phyloP scores from a whole-genome alignment of 441 rosid species.

The Gossypium schwendimanii region DNA sequence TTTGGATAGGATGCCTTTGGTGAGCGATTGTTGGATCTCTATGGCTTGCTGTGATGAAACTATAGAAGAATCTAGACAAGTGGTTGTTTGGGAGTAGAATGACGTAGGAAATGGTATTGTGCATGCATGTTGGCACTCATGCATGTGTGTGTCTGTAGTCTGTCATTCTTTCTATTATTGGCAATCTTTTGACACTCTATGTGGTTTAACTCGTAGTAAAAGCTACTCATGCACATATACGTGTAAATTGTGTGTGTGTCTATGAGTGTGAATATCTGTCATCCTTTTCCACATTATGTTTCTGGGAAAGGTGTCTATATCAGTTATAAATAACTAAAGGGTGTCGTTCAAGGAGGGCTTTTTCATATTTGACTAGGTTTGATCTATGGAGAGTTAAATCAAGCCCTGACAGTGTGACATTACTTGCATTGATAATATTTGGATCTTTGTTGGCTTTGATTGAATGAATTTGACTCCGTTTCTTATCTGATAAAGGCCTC shows the following conservation, averaged over 20 bases:
- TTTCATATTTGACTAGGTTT: too few species aligned
- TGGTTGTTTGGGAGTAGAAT: neutral
- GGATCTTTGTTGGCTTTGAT: neutral
- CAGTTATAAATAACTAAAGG: too few species aligned
- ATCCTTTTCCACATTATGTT: neutral
- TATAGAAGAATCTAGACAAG: neutral
- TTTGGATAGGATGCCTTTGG: neutral
- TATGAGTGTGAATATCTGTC: neutral
- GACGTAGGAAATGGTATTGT: neutral
- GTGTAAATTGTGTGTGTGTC: neutral
- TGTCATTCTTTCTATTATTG: neutral
- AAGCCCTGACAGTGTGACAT: neutral
- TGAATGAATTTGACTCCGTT: conserved; percentile 21
- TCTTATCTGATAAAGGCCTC: conserved; percentile 54
- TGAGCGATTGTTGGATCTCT: neutral
- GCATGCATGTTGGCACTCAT: neutral
- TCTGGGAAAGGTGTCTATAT: too few species aligned
- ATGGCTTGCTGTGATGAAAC: neutral
- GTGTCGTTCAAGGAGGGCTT: too few species aligned
- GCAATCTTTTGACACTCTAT: too few species aligned
- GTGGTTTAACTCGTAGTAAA: too few species aligned
- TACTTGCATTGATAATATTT: neutral
- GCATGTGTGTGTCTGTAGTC: neutral
- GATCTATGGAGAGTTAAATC: too few species aligned
- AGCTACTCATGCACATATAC: too few species aligned